Conservation (phyloP, 2,329 filamentous ascomycete species). For the Phaeosphaeria sp. region DNA sequence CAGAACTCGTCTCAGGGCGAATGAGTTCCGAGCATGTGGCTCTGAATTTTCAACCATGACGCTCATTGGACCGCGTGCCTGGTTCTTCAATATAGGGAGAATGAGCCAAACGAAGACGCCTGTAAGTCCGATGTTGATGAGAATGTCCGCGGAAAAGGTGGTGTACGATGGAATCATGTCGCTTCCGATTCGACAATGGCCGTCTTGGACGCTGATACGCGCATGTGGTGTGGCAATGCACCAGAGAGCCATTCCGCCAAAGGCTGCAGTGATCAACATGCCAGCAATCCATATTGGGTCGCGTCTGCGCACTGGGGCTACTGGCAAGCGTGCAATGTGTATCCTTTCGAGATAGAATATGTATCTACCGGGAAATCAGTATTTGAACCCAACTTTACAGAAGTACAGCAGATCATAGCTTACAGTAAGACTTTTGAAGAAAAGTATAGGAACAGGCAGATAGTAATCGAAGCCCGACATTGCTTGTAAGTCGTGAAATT, state of each 20-base stretch:
- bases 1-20: not conserved
- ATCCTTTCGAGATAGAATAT: not conserved
- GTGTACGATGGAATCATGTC: not conserved
- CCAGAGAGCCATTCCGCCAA: not conserved
- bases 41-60: not conserved
- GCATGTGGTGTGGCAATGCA: not conserved
- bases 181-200: not conserved
- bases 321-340: not conserved
- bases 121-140: not conserved
- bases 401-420: not conserved
- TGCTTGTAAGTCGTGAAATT: not conserved
- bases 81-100: not conserved
- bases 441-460: not conserved
- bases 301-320: not conserved
- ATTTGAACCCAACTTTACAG: not conserved
- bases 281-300: not conserved
- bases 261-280: not conserved
- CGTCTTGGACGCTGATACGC: not conserved
- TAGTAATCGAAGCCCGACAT: not conserved
- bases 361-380: not conserved
- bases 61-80: not conserved
- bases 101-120: not conserved
- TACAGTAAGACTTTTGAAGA: not conserved
- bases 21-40: not conserved
- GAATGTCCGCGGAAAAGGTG: not conserved